phyloP scores from a whole-genome alignment of 805 yeast genomes.

The Candida ortonii region DNA sequence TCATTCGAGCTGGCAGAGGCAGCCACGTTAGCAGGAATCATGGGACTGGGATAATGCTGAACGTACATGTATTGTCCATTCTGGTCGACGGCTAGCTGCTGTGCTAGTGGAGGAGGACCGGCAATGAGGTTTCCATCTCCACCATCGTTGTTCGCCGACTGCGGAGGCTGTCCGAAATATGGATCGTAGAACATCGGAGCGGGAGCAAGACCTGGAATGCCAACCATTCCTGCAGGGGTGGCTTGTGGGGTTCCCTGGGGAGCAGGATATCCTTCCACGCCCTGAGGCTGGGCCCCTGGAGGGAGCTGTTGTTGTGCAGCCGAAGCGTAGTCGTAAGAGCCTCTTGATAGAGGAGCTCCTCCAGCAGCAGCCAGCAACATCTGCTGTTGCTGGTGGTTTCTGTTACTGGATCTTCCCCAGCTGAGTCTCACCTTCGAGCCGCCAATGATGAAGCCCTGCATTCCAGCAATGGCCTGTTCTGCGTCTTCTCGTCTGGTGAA shows the following conservation, averaged over 20 bases:
- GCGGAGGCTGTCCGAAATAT: slow-evolving; percentile 27
- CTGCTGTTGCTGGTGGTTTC: slow-evolving; percentile 21
- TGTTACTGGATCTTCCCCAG: slow-evolving; percentile 60
- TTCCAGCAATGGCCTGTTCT: slow-evolving; percentile 69
- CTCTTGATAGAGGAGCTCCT: slow-evolving; percentile 21
- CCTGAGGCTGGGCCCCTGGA: slow-evolving; percentile 18
- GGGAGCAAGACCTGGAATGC: slow-evolving; percentile 31
- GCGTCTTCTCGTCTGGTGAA: slow-evolving; percentile 69
- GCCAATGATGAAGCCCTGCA: slow-evolving; percentile 78
- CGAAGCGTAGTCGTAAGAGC: slow-evolving; percentile 23
- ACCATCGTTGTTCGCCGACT: slow-evolving; percentile 11
- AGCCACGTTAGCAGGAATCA: slow-evolving; percentile 12
- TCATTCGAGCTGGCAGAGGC: slow-evolving; percentile 6
- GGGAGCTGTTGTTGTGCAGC: slow-evolving; percentile 18
- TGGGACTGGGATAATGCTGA: slow-evolving; percentile 24
- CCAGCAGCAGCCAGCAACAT: slow-evolving; percentile 19
- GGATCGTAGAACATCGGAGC: slow-evolving; percentile 35
- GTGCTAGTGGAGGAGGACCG: slow-evolving; percentile 18
- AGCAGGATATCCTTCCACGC: slow-evolving; percentile 16
- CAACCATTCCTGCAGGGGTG: slow-evolving; percentile 23
- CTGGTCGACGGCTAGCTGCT: slow-evolving; percentile 27
- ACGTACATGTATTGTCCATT: slow-evolving; percentile 30
- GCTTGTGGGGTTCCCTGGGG: slow-evolving; percentile 22
- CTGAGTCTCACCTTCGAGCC: slow-evolving; percentile 70
- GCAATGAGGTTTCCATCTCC: slow-evolving; percentile 10